These are phyloP conservation scores for Pelargonium australe DNA, from an alignment of 441 rosid genomes.

Conservation along the genomic window DNA sequence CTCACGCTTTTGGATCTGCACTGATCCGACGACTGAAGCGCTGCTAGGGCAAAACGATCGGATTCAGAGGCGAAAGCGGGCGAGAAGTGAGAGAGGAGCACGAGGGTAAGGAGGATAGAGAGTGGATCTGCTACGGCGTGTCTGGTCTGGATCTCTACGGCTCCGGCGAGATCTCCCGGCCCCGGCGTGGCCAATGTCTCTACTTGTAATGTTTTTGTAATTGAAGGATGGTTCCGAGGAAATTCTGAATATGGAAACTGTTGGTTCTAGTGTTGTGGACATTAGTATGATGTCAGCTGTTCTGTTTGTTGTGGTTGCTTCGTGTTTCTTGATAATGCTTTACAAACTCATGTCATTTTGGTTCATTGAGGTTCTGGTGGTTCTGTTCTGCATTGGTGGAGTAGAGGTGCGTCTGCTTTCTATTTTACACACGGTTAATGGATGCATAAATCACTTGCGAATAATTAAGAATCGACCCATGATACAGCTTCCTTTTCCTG, in stretches of 20 bases:
- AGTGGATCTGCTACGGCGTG: no score
- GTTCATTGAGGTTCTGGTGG: conserved; percentile 62
- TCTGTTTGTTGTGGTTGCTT: conserved; percentile 56
- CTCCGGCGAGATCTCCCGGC: no score
- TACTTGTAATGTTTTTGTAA: conserved; percentile 2
- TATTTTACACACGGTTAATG: neutral
- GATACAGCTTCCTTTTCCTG: neutral
- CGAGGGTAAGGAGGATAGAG: no score
- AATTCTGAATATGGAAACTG: conserved; percentile 27
- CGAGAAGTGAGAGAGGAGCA: no score
- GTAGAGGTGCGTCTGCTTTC: conserved; percentile 39
- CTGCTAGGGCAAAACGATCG: no score
- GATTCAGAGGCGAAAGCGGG: no score
- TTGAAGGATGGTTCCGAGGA: conserved; percentile 54
- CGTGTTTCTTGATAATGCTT: conserved; percentile 59
- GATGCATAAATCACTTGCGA: neutral
- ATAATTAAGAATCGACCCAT: neutral
- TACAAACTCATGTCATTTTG: conserved; percentile 60
- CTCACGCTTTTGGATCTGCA: no score
- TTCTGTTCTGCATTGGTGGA: conserved; percentile 59
- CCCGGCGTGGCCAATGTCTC: no score
- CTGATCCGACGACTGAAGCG: no score
- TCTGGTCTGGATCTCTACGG: no score
- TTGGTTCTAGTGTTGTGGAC: conserved; percentile 44
- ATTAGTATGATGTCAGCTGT: conserved; percentile 45